Conservation (phyloP, 208 protist species). For the Leishmania aethiopica region DNA sequence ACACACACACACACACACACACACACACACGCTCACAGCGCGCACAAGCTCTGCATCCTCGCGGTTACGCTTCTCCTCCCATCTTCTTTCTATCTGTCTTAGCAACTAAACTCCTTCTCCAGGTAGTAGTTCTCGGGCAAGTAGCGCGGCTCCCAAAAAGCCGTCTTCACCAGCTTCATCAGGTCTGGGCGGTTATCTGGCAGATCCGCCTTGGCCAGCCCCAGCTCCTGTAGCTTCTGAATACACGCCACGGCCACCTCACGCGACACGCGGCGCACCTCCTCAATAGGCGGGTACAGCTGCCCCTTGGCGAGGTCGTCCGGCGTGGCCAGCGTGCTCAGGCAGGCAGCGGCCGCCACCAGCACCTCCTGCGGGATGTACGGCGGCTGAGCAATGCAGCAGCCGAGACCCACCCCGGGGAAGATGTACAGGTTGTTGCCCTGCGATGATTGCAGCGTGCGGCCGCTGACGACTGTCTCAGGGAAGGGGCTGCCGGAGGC, state of each 20-base stretch:
- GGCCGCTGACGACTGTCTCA: slow-evolving; percentile 80
- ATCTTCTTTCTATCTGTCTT: not conserved
- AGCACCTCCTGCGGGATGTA: slow-evolving; percentile 93
- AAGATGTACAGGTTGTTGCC: slow-evolving; percentile 98
- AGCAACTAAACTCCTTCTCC: slow-evolving; percentile 41
- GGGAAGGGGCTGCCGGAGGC: slow-evolving; percentile 97
- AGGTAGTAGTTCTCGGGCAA: slow-evolving; percentile 66
- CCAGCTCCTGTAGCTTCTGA: slow-evolving; percentile 59
- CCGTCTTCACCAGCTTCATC: slow-evolving; percentile 44
- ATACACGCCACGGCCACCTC: slow-evolving; percentile 75
- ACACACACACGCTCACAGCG: not conserved
- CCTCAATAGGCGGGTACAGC: slow-evolving; percentile 73
- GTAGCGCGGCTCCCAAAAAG: slow-evolving; percentile 70
- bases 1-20: not conserved
- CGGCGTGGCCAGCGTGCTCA: slow-evolving; percentile 62
- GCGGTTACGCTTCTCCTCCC: not conserved
- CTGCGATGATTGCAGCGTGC: slow-evolving; percentile 88
- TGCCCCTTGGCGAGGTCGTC: slow-evolving; percentile 50
- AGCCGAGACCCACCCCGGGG: slow-evolving; percentile 95
- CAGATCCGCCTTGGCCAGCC: slow-evolving; percentile 48
- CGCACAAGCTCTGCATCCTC: not conserved
- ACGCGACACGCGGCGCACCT: slow-evolving; percentile 71
- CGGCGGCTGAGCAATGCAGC: slow-evolving; percentile 61
- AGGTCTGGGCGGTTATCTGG: slow-evolving; percentile 52
- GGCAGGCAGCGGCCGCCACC: slow-evolving; percentile 60